These are phyloP conservation scores for Coemansia sp. DNA, from an alignment of 192 early-diverging fungal genomes.

Conservation along the genomic window DNA sequence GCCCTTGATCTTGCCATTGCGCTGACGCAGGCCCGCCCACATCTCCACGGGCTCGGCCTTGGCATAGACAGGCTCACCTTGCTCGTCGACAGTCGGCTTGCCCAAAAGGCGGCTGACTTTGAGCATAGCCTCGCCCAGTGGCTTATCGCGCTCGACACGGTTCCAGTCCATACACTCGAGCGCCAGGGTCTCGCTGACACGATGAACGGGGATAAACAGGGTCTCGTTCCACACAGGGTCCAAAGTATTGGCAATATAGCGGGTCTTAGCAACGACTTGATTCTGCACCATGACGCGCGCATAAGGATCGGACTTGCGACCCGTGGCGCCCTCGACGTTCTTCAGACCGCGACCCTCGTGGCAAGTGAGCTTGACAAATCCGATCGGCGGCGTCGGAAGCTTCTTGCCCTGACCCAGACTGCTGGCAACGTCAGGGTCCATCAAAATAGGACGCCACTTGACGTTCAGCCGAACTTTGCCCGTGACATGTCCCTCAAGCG, in stretches of 20 bases:
- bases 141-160: slow-evolving; percentile 80
- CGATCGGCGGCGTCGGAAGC: slow-evolving; percentile 67
- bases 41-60: slow-evolving; percentile 53
- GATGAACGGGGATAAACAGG: slow-evolving; percentile 82
- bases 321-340: slow-evolving; percentile 81
- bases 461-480: slow-evolving; percentile 66
- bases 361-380: slow-evolving; percentile 77
- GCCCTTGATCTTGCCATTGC: slow-evolving; percentile 63
- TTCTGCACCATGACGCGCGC: slow-evolving; percentile 69
- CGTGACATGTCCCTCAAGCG: slow-evolving; percentile 55
- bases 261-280: slow-evolving; percentile 71
- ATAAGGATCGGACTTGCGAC: slow-evolving; percentile 92
- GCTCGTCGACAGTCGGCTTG: slow-evolving; percentile 26
- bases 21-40: slow-evolving; percentile 63
- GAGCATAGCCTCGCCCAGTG: slow-evolving; percentile 73
- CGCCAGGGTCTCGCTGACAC: slow-evolving; percentile 69
- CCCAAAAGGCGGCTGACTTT: slow-evolving; percentile 63
- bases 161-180: slow-evolving; percentile 91
- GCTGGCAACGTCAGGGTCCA: slow-evolving; percentile 65
- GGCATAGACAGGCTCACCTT: slow-evolving; percentile 42
- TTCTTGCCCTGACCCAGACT: slow-evolving; percentile 50
- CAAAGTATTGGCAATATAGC: slow-evolving; percentile 79
- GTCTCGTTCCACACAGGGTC: slow-evolving; percentile 94
- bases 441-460: slow-evolving; percentile 82
- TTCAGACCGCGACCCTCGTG: slow-evolving; percentile 73